Evolutionary conservation across 2,329 filamentous ascomycete genomes (phyloP).

Genomic region (Alternaria solani): DNA sequence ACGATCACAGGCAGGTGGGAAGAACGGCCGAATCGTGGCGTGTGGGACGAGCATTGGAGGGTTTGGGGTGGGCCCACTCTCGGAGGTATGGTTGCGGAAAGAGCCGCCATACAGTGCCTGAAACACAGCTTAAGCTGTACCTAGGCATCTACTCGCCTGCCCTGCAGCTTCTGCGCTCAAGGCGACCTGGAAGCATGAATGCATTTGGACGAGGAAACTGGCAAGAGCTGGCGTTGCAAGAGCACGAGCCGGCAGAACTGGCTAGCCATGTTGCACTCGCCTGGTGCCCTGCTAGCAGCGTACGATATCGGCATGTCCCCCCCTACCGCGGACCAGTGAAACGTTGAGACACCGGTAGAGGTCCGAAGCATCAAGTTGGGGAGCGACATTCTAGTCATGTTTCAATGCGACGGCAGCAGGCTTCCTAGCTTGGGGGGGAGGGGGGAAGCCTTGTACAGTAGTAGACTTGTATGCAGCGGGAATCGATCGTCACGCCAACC

Average conservation of each 20-base stretch:
- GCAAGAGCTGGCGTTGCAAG: slow-evolving; percentile 6
- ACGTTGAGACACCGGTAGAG: slow-evolving; percentile 10
- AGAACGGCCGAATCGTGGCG: background rate
- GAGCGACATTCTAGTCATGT: background rate
- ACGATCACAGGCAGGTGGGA: background rate
- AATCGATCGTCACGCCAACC: slow-evolving; percentile 15
- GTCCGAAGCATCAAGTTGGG: slow-evolving; percentile 4
- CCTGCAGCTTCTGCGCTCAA: background rate
- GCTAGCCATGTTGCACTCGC: slow-evolving; percentile 11
- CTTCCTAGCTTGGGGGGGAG: background rate
- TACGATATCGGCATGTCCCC: slow-evolving; percentile 3
- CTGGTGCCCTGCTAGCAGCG: slow-evolving; percentile 5
- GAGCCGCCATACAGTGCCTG: slow-evolving; percentile 15
- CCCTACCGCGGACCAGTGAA: slow-evolving; percentile 11
- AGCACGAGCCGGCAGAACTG: slow-evolving; percentile 14
- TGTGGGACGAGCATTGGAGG: slow-evolving; percentile 7
- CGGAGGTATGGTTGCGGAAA: slow-evolving; percentile 23
- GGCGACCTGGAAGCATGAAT: background rate
- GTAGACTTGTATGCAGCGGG: slow-evolving; percentile 5
- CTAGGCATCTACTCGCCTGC: background rate
- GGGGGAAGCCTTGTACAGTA: too few species aligned
- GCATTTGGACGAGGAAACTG: background rate
- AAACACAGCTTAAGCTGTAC: slow-evolving; percentile 5
- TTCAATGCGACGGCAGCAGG: background rate
- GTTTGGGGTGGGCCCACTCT: slow-evolving; percentile 13